These are phyloP conservation scores for Cyclotella choctawhatcheeana DNA, from an alignment of 108 stramenopile species.

Conservation along the genomic window DNA sequence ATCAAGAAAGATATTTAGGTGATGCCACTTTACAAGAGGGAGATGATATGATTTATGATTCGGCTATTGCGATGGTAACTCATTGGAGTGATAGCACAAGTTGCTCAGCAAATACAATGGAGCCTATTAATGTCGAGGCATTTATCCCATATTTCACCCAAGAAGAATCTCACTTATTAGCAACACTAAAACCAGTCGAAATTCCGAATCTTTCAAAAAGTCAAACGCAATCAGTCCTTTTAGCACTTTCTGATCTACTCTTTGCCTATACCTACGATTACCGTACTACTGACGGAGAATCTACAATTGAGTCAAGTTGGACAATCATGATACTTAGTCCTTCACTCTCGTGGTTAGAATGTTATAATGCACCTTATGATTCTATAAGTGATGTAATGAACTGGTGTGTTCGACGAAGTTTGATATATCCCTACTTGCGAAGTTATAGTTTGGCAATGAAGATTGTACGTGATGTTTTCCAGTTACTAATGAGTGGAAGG, in stretches of 20 bases:
- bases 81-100: constrained; percentile 58
- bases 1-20: constrained; percentile 76
- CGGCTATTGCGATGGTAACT: constrained; percentile 71
- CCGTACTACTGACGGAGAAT: constrained; percentile 88
- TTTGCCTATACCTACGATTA: constrained; percentile 93
- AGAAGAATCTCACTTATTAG: constrained; percentile 70
- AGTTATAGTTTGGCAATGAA: constrained; percentile 57
- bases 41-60: constrained; percentile 58
- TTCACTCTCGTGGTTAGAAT: constrained; percentile 86
- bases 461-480: constrained; percentile 53
- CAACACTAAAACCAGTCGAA: constrained; percentile 57
- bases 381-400: constrained; percentile 40
- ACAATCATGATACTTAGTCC: constrained; percentile 84
- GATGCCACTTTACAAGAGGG: constrained; percentile 61
- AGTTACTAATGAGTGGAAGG: constrained; percentile 62
- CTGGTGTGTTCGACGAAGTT: constrained; percentile 69
- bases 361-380: constrained; percentile 46
- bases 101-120: background rate
- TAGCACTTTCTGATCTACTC: constrained; percentile 80
- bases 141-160: constrained; percentile 50
- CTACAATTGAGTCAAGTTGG: constrained; percentile 94
- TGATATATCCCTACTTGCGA: constrained; percentile 92
- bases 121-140: background rate
- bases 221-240: constrained; percentile 31
- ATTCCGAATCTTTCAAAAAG: constrained; percentile 22